Evolutionary conservation across 1,284 basidiomycete species (phyloP).

Genomic region (Microbotryum scabiosae): DNA sequence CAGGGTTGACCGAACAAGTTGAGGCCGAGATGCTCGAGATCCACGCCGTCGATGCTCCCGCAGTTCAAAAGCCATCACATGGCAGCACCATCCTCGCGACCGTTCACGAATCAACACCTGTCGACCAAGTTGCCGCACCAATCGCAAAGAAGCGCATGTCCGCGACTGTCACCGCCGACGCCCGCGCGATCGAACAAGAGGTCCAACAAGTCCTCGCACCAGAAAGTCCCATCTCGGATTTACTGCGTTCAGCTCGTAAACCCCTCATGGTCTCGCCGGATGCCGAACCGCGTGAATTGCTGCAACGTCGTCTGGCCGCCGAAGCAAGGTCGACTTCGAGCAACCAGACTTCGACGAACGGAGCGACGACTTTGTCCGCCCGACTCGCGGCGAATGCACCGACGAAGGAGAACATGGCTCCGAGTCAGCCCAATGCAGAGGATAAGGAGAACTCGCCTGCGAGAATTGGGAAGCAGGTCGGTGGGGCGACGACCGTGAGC

Average conservation of each 20-base stretch:
- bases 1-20: slow-evolving; percentile 17
- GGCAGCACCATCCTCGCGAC: too few relatives aligned
- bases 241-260: slow-evolving; percentile 75
- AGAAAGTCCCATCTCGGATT: slow-evolving; percentile 82
- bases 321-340: slow-evolving; percentile 7
- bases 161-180: not conserved
- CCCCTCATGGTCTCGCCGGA: slow-evolving; percentile 64
- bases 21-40: slow-evolving; percentile 12
- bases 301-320: slow-evolving; percentile 13
- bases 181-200: slow-evolving; percentile 60
- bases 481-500: too few relatives aligned
- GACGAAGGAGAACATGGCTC: not conserved
- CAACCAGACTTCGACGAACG: not conserved
- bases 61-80: too few relatives aligned
- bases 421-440: too few relatives aligned
- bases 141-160: too few relatives aligned
- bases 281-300: slow-evolving; percentile 7
- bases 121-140: too few relatives aligned
- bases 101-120: too few relatives aligned
- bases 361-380: not conserved
- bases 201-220: slow-evolving; percentile 93
- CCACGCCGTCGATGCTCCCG: slow-evolving; percentile 22
- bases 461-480: too few relatives aligned
- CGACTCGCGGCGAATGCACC: not conserved
- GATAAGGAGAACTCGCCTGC: too few relatives aligned